Evolutionary conservation across 1,139 yeast genomes (phyloP), one percentile per base, ranked within the genome.

Genomic region (Taphrina wiesneri): DNA sequence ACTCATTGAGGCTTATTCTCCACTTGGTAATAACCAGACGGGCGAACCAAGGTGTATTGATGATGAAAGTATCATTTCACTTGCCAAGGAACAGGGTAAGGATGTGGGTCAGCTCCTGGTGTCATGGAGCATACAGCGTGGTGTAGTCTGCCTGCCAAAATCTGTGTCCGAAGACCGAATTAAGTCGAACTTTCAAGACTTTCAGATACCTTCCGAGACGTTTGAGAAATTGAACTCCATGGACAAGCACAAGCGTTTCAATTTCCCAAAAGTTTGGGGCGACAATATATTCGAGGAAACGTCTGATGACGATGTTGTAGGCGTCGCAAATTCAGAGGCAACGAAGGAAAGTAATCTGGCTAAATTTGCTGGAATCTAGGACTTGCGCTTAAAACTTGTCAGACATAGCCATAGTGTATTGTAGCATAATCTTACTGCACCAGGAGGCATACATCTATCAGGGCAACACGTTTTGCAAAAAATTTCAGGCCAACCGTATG

Each of bases 91-190:
- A 9, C 49, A 45, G 13, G 49, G 49, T 23, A 19, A 21, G n/a
- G 49, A 45, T 6, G 49, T 28, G n/a, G 49, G 28, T 2, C 49
- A 45, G 7, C 49, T 45, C 13, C 17, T 28, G 69, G 80, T 88
- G 70, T 84, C 88, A 66, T 89, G 92, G 90, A 88, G 85, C 68
- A 78, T 86, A 41, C 82, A 84, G 75, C 84, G 90, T 75, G 88
- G 87, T 52, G 81, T 85, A 61, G 84, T 85, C 28, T 88, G 85
- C 15, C 79, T 89, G 70, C 93, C 95, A 69, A 89, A 89, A 77
- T 86, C 93, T 34, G 82, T 83, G 45, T 85, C 82, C 28, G 82
- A 83, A 19, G 74, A 77, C 9, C 83, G 96, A 78, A 82, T 89
- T 68, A 81, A 75, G 61, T 76, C 82, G 64, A 89, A 89, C 77